These are phyloP conservation scores for Vachellia pachyceras DNA, from an alignment of 306 rosid genomes.

Conservation along the genomic window DNA sequence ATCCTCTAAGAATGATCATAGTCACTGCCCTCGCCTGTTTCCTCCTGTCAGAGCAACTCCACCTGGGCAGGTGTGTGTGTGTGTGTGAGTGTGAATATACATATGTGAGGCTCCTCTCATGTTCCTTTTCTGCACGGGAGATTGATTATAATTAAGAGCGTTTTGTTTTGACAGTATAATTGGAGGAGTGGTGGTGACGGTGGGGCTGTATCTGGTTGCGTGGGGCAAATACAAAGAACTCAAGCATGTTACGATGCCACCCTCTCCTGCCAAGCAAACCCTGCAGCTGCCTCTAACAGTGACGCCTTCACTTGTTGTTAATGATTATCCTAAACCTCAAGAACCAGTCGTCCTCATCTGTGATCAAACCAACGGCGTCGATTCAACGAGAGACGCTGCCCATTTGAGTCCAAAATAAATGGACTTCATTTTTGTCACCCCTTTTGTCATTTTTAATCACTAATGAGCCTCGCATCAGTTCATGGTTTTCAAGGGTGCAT, in stretches of 20 bases:
- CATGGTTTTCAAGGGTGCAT: not conserved
- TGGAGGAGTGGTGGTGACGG: slow-evolving; percentile 49
- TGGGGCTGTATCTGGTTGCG: slow-evolving; percentile 50
- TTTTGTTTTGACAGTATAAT: slow-evolving; percentile 50
- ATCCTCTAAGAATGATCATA: slow-evolving; percentile 76
- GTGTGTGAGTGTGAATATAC: too few species aligned
- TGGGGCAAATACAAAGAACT: slow-evolving; percentile 54
- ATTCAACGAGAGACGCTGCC: not conserved
- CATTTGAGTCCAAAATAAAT: not conserved
- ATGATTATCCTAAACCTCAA: not conserved
- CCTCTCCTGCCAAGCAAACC: slow-evolving; percentile 20
- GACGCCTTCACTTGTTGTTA: slow-evolving; percentile 7
- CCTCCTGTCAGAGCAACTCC: slow-evolving; percentile 67
- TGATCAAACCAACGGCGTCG: not conserved
- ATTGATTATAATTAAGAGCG: too few species aligned
- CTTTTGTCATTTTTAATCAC: not conserved
- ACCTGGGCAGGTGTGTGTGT: slow-evolving; percentile 16
- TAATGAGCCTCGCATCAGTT: not conserved
- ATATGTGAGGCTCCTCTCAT: too few species aligned
- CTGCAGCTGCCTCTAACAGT: slow-evolving; percentile 36
- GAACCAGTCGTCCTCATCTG: not conserved
- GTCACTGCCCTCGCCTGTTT: slow-evolving; percentile 56
- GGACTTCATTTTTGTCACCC: not conserved
- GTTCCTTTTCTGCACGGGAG: too few species aligned
- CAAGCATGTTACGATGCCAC: not conserved